Conservation (phyloP, 306 rosid species). For the Morella rubra region DNA sequence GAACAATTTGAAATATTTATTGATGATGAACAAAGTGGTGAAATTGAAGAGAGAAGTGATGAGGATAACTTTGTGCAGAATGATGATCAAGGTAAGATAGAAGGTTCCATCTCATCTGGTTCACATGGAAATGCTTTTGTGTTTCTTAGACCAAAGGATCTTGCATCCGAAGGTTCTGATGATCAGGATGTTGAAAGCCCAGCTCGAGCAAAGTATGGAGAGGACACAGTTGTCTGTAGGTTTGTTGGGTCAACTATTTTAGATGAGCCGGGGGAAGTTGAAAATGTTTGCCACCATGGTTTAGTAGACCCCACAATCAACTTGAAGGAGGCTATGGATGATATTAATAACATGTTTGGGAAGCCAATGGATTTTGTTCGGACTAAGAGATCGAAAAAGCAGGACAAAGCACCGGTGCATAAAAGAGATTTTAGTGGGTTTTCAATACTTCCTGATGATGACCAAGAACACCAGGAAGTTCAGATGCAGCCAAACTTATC, state of each 20-base stretch:
- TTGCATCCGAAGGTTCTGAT: constrained; percentile 44
- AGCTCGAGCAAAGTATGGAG: constrained; percentile 59
- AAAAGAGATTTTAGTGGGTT: constrained; percentile 57
- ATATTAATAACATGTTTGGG: constrained; percentile 95
- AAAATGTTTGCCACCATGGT: constrained; percentile 94
- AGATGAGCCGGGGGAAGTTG: constrained; percentile 77
- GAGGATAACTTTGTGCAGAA: constrained; percentile 28
- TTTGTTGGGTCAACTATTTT: constrained; percentile 88
- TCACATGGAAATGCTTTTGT: constrained; percentile 48
- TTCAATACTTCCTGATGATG: constrained; percentile 82
- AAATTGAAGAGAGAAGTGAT: constrained; percentile 20
- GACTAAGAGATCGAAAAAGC: constrained; percentile 53
- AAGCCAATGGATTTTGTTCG: constrained; percentile 85
- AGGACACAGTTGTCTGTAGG: constrained; percentile 85
- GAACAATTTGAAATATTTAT: constrained; percentile 64
- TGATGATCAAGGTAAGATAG: constrained; percentile 31
- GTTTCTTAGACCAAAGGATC: constrained; percentile 64
- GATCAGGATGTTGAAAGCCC: constrained; percentile 39
- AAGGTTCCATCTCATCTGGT: constrained; percentile 44
- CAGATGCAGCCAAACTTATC: constrained; percentile 43
- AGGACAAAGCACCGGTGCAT: constrained; percentile 48
- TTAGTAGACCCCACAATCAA: constrained; percentile 93
- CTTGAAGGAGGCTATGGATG: constrained; percentile 94
- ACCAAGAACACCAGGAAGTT: constrained; percentile 38
- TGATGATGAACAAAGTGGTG: constrained; percentile 56